These are phyloP conservation scores for Solanum bulbocastanum DNA, from an alignment of 257 asterid genomes.

Conservation along the genomic window DNA sequence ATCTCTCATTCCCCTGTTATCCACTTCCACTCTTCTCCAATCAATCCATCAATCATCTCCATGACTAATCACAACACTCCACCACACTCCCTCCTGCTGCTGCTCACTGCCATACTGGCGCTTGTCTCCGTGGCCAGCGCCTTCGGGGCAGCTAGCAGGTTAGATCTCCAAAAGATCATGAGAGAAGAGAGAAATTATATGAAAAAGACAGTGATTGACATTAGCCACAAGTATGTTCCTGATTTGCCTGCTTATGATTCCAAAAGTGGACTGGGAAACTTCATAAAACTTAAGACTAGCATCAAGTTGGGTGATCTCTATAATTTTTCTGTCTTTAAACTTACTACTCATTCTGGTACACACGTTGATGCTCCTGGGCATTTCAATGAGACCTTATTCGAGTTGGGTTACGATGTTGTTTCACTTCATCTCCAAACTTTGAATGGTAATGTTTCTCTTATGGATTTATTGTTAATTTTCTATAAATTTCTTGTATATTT, in stretches of 20 bases:
- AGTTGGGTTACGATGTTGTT: background rate
- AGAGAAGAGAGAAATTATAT: background rate
- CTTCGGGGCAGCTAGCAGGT: background rate
- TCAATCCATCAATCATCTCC: background rate
- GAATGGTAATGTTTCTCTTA: background rate
- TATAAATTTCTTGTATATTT: background rate
- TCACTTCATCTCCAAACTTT: constrained; percentile 5
- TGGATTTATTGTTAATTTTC: background rate
- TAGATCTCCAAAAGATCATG: background rate
- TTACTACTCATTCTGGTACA: constrained; percentile 1
- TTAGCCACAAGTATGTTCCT: background rate
- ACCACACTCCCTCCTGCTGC: background rate
- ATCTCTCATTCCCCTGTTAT: background rate
- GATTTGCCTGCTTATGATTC: background rate
- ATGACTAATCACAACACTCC: background rate
- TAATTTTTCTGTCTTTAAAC: background rate
- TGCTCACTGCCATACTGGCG: background rate
- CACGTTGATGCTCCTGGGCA: constrained; percentile 5
- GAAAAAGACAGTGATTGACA: background rate
- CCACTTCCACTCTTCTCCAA: background rate
- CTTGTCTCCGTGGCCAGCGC: background rate
- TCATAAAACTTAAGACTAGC: background rate
- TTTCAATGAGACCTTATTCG: background rate
- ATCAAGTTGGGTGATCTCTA: background rate
- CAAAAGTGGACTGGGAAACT: background rate